These are phyloP conservation scores for Arthrobotrys musiformis DNA, from an alignment of 2,329 filamentous ascomycete species.

Conservation along the genomic window DNA sequence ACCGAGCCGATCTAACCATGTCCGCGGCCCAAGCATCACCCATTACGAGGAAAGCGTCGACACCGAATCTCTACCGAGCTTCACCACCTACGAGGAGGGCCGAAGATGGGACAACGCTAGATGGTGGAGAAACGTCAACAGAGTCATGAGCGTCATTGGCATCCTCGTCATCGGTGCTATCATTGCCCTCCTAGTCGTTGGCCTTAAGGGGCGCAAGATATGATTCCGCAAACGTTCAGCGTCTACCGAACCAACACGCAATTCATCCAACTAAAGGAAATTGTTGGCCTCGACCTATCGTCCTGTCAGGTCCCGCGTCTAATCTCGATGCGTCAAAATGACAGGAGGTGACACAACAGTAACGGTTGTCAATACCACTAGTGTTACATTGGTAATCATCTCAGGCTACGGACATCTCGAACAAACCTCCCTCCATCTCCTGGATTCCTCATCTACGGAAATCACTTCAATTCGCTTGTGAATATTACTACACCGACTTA, in stretches of 20 bases:
- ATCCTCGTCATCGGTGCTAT: slow-evolving; percentile 57
- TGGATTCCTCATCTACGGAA: slow-evolving; percentile 30
- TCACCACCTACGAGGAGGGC: slow-evolving; percentile 53
- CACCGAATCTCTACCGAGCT: slow-evolving; percentile 55
- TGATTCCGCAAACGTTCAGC: slow-evolving; percentile 10
- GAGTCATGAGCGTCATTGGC: slow-evolving; percentile 57
- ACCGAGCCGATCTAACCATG: slow-evolving; percentile 35
- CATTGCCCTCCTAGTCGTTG: slow-evolving; percentile 56
- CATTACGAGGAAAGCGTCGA: slow-evolving; percentile 51
- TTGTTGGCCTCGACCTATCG: neutral
- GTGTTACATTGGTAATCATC: slow-evolving; percentile 32
- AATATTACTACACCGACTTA: slow-evolving; percentile 44
- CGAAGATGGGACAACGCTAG: slow-evolving; percentile 56
- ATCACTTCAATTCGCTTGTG: slow-evolving; percentile 47
- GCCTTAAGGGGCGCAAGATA: slow-evolving; percentile 36
- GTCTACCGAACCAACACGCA: slow-evolving; percentile 20
- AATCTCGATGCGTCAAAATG: slow-evolving; percentile 27
- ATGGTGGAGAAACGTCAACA: slow-evolving; percentile 59
- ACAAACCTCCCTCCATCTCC: neutral
- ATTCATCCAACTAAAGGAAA: slow-evolving; percentile 18
- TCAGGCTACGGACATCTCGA: neutral
- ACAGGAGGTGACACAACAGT: slow-evolving; percentile 51
- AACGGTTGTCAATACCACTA: slow-evolving; percentile 8
- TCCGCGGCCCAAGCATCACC: slow-evolving; percentile 48
- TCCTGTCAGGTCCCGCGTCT: slow-evolving; percentile 48